Conservation (phyloP, 2,329 filamentous ascomycete genomes). For the Fusarium compactum region DNA sequence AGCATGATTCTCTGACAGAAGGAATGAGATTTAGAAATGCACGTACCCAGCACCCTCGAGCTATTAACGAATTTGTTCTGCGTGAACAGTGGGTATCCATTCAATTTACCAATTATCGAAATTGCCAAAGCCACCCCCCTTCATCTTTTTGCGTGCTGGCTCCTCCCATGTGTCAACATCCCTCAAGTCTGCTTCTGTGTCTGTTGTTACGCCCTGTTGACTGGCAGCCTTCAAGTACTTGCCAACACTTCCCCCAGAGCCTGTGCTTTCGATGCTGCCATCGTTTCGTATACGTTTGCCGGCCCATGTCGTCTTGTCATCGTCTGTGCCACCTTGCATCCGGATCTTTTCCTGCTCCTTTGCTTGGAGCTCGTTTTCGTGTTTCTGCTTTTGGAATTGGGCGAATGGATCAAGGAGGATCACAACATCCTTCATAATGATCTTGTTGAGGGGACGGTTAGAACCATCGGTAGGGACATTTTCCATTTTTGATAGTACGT, state of each 20-base stretch:
- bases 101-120: constrained; percentile 85
- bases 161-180: constrained; percentile 75
- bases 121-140: constrained; percentile 86
- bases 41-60: constrained; percentile 34
- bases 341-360: constrained; percentile 71
- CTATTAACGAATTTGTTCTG: constrained; percentile 4
- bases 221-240: constrained; percentile 81
- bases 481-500: constrained; percentile 82
- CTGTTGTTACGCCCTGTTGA: constrained; percentile 48
- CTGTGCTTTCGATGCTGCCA: constrained; percentile 65
- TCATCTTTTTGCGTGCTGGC: constrained; percentile 84
- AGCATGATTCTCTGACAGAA: constrained; percentile 30
- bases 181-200: constrained; percentile 71
- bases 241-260: constrained; percentile 67
- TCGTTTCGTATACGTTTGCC: constrained; percentile 85
- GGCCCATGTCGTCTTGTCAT: constrained; percentile 94
- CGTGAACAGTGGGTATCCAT: neutral
- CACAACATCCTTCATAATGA: constrained; percentile 83
- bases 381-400: constrained; percentile 85
- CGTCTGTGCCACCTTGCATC: constrained; percentile 79
- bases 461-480: constrained; percentile 78
- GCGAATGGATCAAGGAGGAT: constrained; percentile 96
- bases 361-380: constrained; percentile 69
- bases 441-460: constrained; percentile 80
- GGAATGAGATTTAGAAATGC: constrained; percentile 21